Evolutionary conservation across 208 protist genomes (phyloP).

Genomic region (Leishmania major): DNA sequence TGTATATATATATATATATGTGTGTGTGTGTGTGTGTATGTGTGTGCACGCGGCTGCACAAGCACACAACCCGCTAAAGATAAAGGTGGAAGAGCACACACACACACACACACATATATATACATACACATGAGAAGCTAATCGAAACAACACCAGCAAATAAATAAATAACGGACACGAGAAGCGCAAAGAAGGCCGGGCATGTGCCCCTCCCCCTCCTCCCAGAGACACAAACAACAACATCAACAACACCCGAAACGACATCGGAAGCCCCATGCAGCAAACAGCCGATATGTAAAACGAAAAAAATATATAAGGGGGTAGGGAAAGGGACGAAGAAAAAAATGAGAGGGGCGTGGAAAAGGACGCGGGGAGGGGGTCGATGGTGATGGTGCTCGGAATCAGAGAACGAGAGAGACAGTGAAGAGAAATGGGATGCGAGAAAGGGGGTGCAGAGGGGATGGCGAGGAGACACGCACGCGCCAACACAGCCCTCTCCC

Average conservation of each 20-base stretch:
- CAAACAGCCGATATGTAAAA: not conserved
- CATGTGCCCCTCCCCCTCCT: not conserved
- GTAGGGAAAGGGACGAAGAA: not conserved
- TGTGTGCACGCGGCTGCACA: not conserved
- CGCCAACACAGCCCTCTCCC: conserved; percentile 12
- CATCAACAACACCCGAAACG: not conserved
- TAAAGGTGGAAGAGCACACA: not conserved
- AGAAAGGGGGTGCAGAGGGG: not conserved
- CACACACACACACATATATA: not conserved
- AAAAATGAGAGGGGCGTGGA: not conserved
- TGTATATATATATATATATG: too few relatives aligned
- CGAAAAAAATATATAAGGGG: not conserved
- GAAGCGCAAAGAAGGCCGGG: not conserved
- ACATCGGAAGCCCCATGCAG: not conserved
- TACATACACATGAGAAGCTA: not conserved
- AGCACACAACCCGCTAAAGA: not conserved
- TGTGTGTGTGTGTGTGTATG: too few relatives aligned
- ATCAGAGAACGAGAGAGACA: not conserved
- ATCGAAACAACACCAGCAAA: not conserved
- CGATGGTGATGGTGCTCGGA: not conserved
- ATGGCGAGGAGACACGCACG: conserved; percentile 9
- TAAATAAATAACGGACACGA: not conserved
- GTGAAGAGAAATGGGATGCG: not conserved
- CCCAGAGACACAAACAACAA: not conserved
- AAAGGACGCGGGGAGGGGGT: not conserved